Percentiles rank a stretch among this genome's conserved stretches.
These are phyloP conservation scores for Silene vulgaris DNA, from an alignment of 179 eudicot genomes.

Conservation along the genomic window DNA sequence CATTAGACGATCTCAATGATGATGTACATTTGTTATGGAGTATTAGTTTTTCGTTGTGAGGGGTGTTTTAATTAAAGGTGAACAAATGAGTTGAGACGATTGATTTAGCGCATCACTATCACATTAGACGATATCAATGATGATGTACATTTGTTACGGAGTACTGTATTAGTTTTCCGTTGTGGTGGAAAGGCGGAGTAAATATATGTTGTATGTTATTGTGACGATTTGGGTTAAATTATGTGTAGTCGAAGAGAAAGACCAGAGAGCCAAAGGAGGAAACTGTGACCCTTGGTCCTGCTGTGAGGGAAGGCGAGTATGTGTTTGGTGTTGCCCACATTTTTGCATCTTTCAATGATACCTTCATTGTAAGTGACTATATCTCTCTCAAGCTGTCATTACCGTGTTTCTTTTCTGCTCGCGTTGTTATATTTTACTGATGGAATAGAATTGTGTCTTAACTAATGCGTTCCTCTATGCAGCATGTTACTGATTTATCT, in stretches of 20 bases:
- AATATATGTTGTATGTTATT: not conserved
- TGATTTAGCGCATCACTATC: too few species aligned
- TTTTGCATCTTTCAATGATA: slow-evolving; percentile 13
- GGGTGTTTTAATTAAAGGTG: too few species aligned
- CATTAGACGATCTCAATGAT: too few species aligned
- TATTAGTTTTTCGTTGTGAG: too few species aligned
- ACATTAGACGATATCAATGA: too few species aligned
- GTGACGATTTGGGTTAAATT: not conserved
- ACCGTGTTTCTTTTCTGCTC: not conserved
- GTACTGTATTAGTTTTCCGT: too few species aligned
- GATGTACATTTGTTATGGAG: too few species aligned
- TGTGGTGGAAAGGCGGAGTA: too few species aligned
- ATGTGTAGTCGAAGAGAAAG: slow-evolving; percentile 15
- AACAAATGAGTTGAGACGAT: too few species aligned
- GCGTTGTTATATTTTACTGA: not conserved
- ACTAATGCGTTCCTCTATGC: not conserved
- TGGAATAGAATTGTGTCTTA: not conserved
- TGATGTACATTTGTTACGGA: too few species aligned
- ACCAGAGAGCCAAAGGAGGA: slow-evolving; percentile 13
- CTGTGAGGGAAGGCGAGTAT: slow-evolving; percentile 10
- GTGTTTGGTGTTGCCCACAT: slow-evolving; percentile 17
- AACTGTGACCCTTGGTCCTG: slow-evolving; percentile 12
- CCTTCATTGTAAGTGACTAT: slow-evolving; percentile 7
- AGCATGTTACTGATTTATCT: slow-evolving; percentile 17
- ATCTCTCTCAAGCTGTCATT: not conserved